Evolutionary conservation across 768 basidiomycete genomes (phyloP).

Genomic region (Albatrellus ellisii): DNA sequence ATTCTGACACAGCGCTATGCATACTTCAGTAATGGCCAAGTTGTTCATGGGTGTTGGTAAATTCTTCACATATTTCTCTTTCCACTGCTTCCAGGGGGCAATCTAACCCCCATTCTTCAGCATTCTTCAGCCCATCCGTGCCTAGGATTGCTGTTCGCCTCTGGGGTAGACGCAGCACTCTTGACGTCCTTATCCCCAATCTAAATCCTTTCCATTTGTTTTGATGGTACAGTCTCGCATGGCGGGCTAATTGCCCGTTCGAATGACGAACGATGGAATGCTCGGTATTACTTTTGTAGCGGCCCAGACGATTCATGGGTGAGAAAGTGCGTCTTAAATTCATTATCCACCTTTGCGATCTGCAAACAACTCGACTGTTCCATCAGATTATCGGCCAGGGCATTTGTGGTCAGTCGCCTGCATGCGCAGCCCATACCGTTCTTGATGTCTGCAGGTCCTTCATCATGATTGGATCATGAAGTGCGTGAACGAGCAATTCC

Average conservation of each 20-base stretch:
- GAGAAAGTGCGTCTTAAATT: slow-evolving; percentile 1
- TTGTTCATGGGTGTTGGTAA: background rate
- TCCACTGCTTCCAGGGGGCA: background rate
- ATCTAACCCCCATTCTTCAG: background rate
- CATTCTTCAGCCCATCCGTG: slow-evolving; percentile 8
- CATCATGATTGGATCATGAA: slow-evolving; percentile 1
- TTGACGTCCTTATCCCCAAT: background rate
- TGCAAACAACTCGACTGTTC: background rate
- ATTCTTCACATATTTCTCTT: background rate
- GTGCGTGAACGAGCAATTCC: background rate
- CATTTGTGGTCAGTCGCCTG: background rate
- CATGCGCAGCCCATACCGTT: background rate
- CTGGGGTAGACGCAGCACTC: slow-evolving; percentile 1
- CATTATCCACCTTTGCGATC: background rate
- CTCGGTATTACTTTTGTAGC: slow-evolving; percentile 7
- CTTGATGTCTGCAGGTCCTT: background rate
- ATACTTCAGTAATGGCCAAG: background rate
- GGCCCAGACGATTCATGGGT: slow-evolving; percentile 9
- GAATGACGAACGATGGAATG: slow-evolving; percentile 1
- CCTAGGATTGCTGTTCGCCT: background rate
- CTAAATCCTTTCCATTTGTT: background rate
- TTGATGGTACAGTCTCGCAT: slow-evolving; percentile 1
- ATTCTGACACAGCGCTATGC: background rate
- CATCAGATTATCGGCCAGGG: background rate
- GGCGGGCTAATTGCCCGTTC: slow-evolving; percentile 7